phyloP scores from a whole-genome alignment of 2,329 filamentous ascomycete species.

The Fusarium sp. region DNA sequence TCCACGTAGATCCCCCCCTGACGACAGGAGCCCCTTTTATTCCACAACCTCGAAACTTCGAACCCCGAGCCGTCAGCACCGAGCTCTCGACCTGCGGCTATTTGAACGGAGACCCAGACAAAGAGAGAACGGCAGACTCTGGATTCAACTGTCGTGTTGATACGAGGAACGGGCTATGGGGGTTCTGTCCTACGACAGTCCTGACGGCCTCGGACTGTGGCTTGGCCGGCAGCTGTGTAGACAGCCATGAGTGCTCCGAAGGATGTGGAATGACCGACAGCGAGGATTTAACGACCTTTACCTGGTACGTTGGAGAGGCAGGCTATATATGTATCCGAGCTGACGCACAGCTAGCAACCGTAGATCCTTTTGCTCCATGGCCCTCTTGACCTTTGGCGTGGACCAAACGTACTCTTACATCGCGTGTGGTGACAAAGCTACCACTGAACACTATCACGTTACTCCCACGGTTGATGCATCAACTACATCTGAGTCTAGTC shows the following conservation, averaged over 20 bases:
- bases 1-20: neutral
- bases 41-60: neutral
- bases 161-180: constrained; percentile 49
- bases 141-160: constrained; percentile 52
- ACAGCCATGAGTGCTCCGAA: constrained; percentile 44
- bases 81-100: constrained; percentile 47
- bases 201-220: constrained; percentile 51
- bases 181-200: constrained; percentile 51
- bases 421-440: constrained; percentile 47
- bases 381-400: constrained; percentile 46
- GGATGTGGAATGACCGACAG: constrained; percentile 46
- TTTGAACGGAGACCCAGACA: constrained; percentile 44
- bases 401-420: constrained; percentile 52
- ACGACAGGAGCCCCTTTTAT: neutral
- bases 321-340: neutral
- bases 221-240: constrained; percentile 50
- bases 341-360: neutral
- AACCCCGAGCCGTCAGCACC: constrained; percentile 22
- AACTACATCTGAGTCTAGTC: neutral
- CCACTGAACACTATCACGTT: constrained; percentile 42
- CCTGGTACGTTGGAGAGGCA: constrained; percentile 44
- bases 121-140: constrained; percentile 44
- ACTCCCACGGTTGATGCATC: constrained; percentile 23
- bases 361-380: constrained; percentile 47
- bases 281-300: constrained; percentile 46